phyloP scores from a whole-genome alignment of 176 grass and related monocot genomes.

The Zea luxurians region DNA sequence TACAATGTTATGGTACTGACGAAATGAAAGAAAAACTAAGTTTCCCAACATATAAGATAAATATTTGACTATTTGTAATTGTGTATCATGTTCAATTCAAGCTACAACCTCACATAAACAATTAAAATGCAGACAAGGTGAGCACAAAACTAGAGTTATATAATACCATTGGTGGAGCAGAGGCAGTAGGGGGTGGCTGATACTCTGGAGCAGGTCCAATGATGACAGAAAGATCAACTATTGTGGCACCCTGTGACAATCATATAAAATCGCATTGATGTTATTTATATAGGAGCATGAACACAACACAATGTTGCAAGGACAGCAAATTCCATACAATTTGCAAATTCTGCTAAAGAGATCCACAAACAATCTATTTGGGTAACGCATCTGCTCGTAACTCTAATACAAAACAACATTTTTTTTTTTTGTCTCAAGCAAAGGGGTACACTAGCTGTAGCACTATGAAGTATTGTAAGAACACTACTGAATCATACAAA shows the following conservation, averaged over 20 bases:
- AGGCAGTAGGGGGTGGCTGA: slow-evolving; percentile 48
- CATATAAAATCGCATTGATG: slow-evolving; percentile 23
- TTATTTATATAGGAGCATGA: neutral
- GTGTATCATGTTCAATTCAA: slow-evolving; percentile 4
- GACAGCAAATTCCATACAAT: neutral
- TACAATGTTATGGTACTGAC: neutral
- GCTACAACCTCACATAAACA: neutral
- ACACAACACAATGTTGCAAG: neutral
- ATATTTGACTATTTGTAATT: neutral
- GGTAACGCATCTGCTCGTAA: neutral
- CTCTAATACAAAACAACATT: neutral
- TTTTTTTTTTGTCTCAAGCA: neutral
- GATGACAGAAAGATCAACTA: slow-evolving; percentile 91
- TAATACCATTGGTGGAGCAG: slow-evolving; percentile 59
- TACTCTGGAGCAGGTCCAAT: slow-evolving; percentile 76
- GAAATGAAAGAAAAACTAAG: neutral
- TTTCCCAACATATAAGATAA: neutral
- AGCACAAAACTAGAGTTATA: neutral
- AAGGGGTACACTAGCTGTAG: too few species aligned
- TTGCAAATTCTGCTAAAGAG: slow-evolving; percentile 2
- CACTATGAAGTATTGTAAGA: too few species aligned
- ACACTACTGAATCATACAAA: neutral
- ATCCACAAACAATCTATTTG: neutral
- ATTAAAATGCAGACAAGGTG: neutral
- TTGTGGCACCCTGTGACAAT: slow-evolving; percentile 65